phyloP scores from a whole-genome alignment of 805 yeast genomes.

The Clavispora vitiphila region DNA sequence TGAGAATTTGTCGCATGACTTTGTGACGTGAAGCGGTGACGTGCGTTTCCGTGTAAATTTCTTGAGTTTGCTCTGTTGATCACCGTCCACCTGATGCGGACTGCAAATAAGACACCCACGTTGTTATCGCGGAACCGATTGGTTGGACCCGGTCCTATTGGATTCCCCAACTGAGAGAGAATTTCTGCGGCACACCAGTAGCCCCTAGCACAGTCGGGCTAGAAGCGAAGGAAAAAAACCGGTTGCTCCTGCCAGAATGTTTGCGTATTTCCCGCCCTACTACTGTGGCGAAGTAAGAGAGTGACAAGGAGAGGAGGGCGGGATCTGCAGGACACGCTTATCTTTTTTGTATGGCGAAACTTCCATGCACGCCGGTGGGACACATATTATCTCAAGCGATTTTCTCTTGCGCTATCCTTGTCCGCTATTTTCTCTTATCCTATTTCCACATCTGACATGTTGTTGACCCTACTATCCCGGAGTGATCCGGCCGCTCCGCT shows the following conservation, averaged over 20 bases:
- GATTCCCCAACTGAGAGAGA: too few species aligned
- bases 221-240: too few species aligned
- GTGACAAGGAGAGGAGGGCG: background rate
- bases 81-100: too few species aligned
- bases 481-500: background rate
- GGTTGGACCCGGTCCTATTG: too few species aligned
- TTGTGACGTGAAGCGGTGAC: too few species aligned
- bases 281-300: background rate
- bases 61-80: too few species aligned
- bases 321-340: background rate
- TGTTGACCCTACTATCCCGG: background rate
- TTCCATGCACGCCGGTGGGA: background rate
- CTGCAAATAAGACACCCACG: background rate
- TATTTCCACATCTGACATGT: background rate
- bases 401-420: background rate
- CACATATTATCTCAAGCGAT: background rate
- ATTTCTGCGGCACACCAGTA: too few species aligned
- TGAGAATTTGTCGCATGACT: too few species aligned
- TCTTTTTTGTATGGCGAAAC: background rate
- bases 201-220: too few species aligned
- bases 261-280: background rate
- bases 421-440: background rate
- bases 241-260: background rate
- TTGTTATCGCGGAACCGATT: background rate
- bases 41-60: too few species aligned